A percentile compares a stretch with the other conserved stretches of the same genome.
These are phyloP conservation scores for Capniomyces stellatus DNA, from an alignment of 371 early-diverging fungal species.

Conservation along the genomic window DNA sequence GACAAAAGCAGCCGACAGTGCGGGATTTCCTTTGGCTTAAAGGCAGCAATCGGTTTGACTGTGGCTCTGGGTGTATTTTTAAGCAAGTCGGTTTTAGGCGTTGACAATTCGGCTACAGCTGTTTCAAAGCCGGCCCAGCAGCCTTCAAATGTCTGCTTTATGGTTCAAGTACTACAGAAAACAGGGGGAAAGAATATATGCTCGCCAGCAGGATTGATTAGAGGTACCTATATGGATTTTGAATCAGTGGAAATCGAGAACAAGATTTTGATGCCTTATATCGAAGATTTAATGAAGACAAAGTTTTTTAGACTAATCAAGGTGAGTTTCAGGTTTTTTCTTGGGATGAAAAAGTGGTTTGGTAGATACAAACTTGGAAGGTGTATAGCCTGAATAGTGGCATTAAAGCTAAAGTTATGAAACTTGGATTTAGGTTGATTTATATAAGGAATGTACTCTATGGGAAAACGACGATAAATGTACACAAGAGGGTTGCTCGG, in stretches of 20 bases:
- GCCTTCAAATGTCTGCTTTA: constrained; percentile 19
- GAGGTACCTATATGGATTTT: constrained; percentile 69
- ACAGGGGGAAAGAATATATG: constrained; percentile 25
- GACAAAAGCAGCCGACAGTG: not conserved
- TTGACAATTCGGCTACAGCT: not conserved
- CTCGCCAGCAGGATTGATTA: constrained; percentile 31
- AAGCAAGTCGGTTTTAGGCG: not conserved
- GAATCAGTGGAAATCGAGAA: constrained; percentile 60
- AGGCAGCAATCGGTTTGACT: not conserved
- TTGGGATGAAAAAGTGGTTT: too few relatives aligned
- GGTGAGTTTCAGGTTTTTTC: constrained; percentile 20
- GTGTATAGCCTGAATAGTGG: too few relatives aligned
- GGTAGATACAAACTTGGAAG: too few relatives aligned
- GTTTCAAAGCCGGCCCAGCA: not conserved
- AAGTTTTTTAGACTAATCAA: constrained; percentile 79
- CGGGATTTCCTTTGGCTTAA: not conserved
- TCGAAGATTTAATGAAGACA: constrained; percentile 55
- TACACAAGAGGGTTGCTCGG: constrained; percentile 70
- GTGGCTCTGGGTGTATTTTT: not conserved
- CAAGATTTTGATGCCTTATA: constrained; percentile 34
- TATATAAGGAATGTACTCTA: constrained; percentile 81
- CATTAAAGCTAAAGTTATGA: not conserved
- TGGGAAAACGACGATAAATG: constrained; percentile 76
- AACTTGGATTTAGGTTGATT: constrained; percentile 39
- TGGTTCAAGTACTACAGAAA: constrained; percentile 26